A percentile compares a stretch with the other conserved stretches of the same genome.
These are phyloP conservation scores for Clavariopsis aquatica DNA, from an alignment of 495 filamentous ascomycete species.

Conservation along the genomic window DNA sequence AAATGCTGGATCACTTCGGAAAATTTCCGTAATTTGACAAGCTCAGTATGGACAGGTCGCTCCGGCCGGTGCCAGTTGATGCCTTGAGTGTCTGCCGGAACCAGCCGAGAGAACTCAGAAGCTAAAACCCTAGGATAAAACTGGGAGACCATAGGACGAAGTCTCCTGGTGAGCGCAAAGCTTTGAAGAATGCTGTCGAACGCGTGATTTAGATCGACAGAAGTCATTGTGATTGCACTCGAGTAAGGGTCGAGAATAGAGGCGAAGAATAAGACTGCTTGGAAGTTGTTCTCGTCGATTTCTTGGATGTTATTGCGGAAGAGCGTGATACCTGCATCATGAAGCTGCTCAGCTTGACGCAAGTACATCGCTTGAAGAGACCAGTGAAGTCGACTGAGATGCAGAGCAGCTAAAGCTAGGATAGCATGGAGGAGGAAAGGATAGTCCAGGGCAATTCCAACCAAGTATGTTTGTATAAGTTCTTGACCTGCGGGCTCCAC, in stretches of 20 bases:
- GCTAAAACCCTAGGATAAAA: constrained; percentile 7
- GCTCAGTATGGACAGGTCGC: constrained; percentile 2
- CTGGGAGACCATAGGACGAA: constrained; percentile 8
- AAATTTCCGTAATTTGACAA: constrained; percentile 15
- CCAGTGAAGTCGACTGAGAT: constrained; percentile 24
- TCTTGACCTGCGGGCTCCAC: constrained; percentile 6
- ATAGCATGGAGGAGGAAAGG: constrained; percentile 29
- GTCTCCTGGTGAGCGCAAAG: constrained; percentile 15
- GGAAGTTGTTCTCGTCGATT: constrained; percentile 20
- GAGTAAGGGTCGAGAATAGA: constrained; percentile 21
- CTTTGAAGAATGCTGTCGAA: constrained; percentile 16
- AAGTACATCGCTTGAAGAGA: constrained; percentile 8
- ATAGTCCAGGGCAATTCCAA: constrained; percentile 19
- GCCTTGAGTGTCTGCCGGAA: constrained; percentile 18
- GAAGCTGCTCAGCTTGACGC: constrained; percentile 18
- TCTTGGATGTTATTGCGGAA: constrained; percentile 20
- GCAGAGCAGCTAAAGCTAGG: constrained; percentile 30
- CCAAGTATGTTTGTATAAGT: constrained; percentile 2
- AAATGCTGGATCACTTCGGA: constrained; percentile 8
- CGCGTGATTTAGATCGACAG: background rate
- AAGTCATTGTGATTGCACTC: constrained; percentile 5
- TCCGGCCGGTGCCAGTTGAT: constrained; percentile 1
- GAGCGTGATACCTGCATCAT: constrained; percentile 17
- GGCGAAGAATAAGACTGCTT: constrained; percentile 27
- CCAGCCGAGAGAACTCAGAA: constrained; percentile 6